Percentiles rank a stretch among this genome's conserved stretches.
Evolutionary conservation across 331 rosid species (phyloP).

Genomic region (Acacia concinna): DNA sequence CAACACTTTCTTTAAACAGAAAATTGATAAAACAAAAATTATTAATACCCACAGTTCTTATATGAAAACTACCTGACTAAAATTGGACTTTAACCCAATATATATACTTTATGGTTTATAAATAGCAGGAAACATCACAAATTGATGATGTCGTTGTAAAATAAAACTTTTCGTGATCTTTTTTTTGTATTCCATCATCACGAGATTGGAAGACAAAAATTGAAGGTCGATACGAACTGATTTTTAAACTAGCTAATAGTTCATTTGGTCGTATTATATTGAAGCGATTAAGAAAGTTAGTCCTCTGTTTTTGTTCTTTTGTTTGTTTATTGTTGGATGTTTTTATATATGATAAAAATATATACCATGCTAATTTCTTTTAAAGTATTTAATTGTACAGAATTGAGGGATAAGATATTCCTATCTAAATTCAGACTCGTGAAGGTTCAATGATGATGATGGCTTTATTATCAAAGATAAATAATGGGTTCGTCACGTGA

Average conservation of each 20-base stretch:
- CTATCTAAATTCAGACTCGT: neutral
- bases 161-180: neutral
- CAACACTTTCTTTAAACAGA: fast-evolving
- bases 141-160: neutral
- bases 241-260: too few species aligned
- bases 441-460: neutral
- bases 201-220: neutral
- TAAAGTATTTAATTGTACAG: neutral
- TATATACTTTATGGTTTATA: neutral
- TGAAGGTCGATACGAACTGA: neutral
- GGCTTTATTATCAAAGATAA: neutral
- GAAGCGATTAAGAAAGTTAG: neutral
- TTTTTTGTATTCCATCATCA: neutral
- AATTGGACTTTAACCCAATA: too few species aligned
- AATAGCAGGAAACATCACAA: neutral
- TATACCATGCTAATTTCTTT: neutral
- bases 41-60: too few species aligned
- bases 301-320: neutral
- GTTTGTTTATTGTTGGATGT: neutral
- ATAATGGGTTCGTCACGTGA: neutral
- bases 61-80: too few species aligned
- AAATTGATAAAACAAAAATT: too few species aligned
- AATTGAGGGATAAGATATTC: neutral
- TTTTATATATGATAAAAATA: neutral
- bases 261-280: neutral